phyloP scores from a whole-genome alignment of 805 yeast genomes.

The Candida germanica region DNA sequence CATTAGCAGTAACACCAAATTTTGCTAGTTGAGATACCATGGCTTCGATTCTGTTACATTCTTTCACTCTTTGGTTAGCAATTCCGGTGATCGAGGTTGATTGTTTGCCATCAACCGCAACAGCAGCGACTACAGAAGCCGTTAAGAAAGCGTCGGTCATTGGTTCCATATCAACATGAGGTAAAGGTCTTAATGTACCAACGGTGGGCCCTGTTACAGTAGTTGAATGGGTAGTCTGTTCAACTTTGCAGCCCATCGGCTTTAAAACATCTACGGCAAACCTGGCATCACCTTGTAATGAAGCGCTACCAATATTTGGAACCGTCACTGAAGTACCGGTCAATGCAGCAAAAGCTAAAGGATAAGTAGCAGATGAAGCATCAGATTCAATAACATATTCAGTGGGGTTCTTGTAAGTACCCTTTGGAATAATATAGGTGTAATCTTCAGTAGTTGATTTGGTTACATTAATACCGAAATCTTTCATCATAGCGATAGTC shows the following conservation, averaged over 20 bases:
- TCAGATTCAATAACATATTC: constrained; percentile 93
- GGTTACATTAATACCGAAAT: constrained; percentile 78
- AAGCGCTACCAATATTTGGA: constrained; percentile 89
- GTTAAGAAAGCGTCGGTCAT: constrained; percentile 99
- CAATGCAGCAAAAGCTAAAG: constrained; percentile 94
- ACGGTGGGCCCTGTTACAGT: constrained; percentile 86
- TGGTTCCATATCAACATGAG: constrained; percentile 94
- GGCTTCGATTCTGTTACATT: constrained; percentile 93
- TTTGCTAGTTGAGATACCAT: constrained; percentile 87
- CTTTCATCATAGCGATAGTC: constrained; percentile 94
- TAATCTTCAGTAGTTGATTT: constrained; percentile 67
- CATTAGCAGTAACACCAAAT: constrained; percentile 84
- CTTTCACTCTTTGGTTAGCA: constrained; percentile 97
- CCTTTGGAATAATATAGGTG: constrained; percentile 89
- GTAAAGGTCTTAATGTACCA: constrained; percentile 66
- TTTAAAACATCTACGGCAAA: constrained; percentile 89
- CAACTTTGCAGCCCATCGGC: constrained; percentile 94
- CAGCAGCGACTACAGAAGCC: constrained; percentile 96
- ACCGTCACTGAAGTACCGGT: constrained; percentile 90
- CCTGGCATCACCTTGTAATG: constrained; percentile 95
- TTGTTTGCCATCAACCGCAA: constrained; percentile 48
- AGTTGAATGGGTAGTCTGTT: constrained; percentile 79
- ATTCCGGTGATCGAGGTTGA: constrained; percentile 87
- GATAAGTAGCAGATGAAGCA: constrained; percentile 97
- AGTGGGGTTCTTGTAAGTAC: constrained; percentile 71